These are phyloP conservation scores for Xylariomycetidae sp. DNA, from an alignment of 2,329 filamentous ascomycete genomes.

Conservation along the genomic window DNA sequence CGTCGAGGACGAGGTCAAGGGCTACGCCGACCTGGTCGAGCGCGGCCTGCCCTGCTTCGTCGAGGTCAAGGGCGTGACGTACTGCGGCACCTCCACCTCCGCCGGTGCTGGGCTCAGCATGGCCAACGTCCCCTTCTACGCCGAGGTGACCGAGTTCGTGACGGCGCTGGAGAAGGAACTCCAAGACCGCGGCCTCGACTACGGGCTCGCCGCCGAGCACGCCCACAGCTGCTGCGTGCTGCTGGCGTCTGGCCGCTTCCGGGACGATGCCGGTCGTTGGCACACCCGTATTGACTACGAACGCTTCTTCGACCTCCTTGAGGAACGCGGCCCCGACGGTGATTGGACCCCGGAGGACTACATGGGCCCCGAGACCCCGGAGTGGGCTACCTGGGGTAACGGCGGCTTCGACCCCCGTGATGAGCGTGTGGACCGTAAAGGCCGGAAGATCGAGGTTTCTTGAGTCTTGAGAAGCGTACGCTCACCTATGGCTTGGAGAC, in stretches of 20 bases:
- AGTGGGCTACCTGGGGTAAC: constrained; percentile 93
- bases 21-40: constrained; percentile 85
- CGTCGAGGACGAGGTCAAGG: constrained; percentile 83
- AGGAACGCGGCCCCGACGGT: constrained; percentile 57
- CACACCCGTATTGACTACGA: constrained; percentile 89
- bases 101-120: constrained; percentile 86
- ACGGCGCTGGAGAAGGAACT: constrained; percentile 66
- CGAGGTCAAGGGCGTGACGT: constrained; percentile 94
- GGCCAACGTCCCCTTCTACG: constrained; percentile 95
- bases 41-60: constrained; percentile 85
- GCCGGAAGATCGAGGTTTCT: constrained; percentile 57
- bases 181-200: constrained; percentile 62
- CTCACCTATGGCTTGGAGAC: too few species aligned
- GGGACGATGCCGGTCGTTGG: constrained; percentile 71
- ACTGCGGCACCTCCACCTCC: constrained; percentile 85
- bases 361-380: constrained; percentile 74
- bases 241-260: constrained; percentile 76
- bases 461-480: too few species aligned
- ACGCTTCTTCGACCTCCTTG: constrained; percentile 77
- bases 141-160: constrained; percentile 81
- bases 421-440: constrained; percentile 80
- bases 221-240: constrained; percentile 91
- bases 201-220: constrained; percentile 92
- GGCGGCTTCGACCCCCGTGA: constrained; percentile 92
- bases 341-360: constrained; percentile 88